These are phyloP conservation scores for Thelonectria rubi DNA, from an alignment of 2,329 filamentous ascomycete species.

Conservation along the genomic window DNA sequence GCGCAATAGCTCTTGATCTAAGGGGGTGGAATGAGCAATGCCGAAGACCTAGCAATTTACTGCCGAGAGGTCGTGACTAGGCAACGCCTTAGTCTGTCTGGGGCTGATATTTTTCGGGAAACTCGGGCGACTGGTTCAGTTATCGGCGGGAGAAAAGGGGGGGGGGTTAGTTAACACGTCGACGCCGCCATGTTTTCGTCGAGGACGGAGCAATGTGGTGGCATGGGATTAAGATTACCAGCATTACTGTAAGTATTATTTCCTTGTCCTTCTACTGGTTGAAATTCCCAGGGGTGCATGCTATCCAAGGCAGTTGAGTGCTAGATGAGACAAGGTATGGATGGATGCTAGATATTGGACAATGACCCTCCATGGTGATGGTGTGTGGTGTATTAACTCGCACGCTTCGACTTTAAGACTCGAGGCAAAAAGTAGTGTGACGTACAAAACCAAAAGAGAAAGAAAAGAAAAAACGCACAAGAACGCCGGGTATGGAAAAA, in stretches of 20 bases:
- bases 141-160: neutral
- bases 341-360: neutral
- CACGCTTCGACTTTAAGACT: neutral
- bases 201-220: neutral
- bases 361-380: neutral
- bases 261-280: neutral
- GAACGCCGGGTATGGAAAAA: slow-evolving; percentile 1
- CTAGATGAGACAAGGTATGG: neutral
- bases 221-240: slow-evolving; percentile 5
- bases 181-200: no score
- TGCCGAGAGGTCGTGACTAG: slow-evolving; percentile 9
- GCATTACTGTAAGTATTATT: neutral
- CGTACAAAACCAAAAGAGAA: slow-evolving; percentile 1
- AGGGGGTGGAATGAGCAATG: slow-evolving; percentile 8
- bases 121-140: neutral
- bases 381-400: neutral
- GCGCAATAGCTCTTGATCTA: slow-evolving; percentile 14
- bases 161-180: no score
- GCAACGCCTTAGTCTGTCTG: slow-evolving; percentile 1
- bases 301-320: neutral
- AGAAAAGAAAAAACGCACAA: slow-evolving; percentile 1
- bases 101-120: neutral
- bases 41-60: slow-evolving; percentile 3
- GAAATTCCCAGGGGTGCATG: neutral
- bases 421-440: neutral